Percentiles rank a stretch among this genome's conserved stretches.
Evolutionary conservation across 148 eudicot genomes (phyloP).

Genomic region (Rhododendron griersonianum): DNA sequence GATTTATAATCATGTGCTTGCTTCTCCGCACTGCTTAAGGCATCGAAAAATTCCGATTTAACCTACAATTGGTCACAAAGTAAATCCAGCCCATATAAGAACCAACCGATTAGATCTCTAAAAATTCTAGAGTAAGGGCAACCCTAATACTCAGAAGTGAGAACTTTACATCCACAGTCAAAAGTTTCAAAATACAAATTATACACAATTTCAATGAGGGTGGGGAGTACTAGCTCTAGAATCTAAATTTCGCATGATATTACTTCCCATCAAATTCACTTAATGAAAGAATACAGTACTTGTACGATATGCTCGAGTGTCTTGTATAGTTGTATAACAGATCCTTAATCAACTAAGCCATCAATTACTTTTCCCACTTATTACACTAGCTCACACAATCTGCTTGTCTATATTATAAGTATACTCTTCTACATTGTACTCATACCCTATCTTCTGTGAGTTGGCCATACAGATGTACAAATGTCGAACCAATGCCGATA

Average conservation of each 20-base stretch:
- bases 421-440: neutral
- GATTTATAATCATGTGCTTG: conserved; percentile 60
- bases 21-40: conserved; percentile 76
- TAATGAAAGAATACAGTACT: neutral
- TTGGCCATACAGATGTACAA: neutral
- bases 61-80: conserved; percentile 43
- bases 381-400: neutral
- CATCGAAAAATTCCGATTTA: conserved; percentile 81
- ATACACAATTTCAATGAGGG: neutral
- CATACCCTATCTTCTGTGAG: neutral
- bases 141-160: neutral
- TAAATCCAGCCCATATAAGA: neutral
- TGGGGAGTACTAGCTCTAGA: neutral
- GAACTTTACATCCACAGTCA: neutral
- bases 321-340: neutral
- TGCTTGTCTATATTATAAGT: neutral
- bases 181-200: neutral
- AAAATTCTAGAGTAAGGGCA: neutral
- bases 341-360: neutral
- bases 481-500: neutral
- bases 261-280: neutral
- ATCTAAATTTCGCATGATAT: neutral
- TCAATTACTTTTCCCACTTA: neutral
- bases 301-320: neutral
- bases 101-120: neutral